A percentile compares a stretch with the other conserved stretches of the same genome.
These are phyloP conservation scores for Pythium dissimile DNA, from an alignment of 352 stramenopile genomes.

Conservation along the genomic window DNA sequence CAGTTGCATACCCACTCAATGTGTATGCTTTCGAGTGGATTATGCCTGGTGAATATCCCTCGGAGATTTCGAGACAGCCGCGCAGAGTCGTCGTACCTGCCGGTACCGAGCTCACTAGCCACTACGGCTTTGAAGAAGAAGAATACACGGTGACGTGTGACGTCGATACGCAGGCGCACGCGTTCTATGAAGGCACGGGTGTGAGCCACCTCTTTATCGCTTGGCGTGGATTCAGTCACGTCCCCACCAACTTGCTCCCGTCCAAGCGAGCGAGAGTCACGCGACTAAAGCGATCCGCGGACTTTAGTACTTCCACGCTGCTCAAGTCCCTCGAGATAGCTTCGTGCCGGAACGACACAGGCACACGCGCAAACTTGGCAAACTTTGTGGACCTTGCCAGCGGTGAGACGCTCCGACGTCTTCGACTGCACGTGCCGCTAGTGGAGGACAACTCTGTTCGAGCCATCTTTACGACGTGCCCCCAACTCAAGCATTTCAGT, in stretches of 20 bases:
- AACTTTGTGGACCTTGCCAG: neutral
- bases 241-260: neutral
- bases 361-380: neutral
- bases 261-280: neutral
- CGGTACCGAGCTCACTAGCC: neutral
- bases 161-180: neutral
- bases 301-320: neutral
- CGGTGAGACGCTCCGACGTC: neutral
- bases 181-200: neutral
- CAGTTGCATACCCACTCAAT: neutral
- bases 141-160: neutral
- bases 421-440: neutral
- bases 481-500: neutral
- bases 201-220: neutral
- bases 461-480: neutral
- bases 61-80: neutral
- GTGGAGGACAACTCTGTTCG: neutral
- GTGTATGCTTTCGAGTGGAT: neutral
- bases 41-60: neutral
- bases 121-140: slow-evolving; percentile 7
- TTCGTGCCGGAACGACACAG: neutral
- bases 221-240: neutral
- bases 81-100: neutral
- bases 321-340: neutral
- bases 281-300: neutral